Base-by-base conservation (phyloP, 2,329 filamentous ascomycete genomes). In the Passalora sequoiae region DNA sequence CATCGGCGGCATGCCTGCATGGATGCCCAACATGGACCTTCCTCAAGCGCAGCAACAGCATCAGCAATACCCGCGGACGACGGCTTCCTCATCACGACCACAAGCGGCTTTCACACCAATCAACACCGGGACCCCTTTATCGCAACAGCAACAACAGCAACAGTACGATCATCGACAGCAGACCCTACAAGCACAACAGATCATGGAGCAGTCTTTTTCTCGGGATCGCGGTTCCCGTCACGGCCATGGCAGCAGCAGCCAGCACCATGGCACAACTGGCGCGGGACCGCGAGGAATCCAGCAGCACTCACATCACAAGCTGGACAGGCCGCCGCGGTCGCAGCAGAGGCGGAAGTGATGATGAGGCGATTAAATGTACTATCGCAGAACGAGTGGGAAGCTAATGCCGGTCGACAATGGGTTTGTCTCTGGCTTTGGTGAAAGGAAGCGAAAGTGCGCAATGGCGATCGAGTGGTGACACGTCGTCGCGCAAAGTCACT, bases 141-240 rank as follows among this genome's bases (percentile, higher is more conserved):
- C 28, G 16, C 44, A 43, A 13, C 44, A 48, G n/a, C 28, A 37
- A 6, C 37, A 40, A n/a, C 46, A 43, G 22, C 51, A 48, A 16
- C 48, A 51, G 33, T 8, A 17, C 8, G 20, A 7, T 12, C 16
- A 36, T 8, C 29, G 16, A 27, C 24, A 27, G 24, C 50, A 43
- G 19, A 45, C 31, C 33, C 42, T 43, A 22, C 49, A 47, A 22
- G 6, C 35, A 25, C 44, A 49, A 30, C 47, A 47, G 16, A 27
- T 38, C 31, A 38, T 44, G 44, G 44, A 44, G 27, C 49, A 50
- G 47, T 49, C 53, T 50, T 56, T 57, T 54, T 55, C 53, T 51
- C 55, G 49, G 43, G 33, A 49, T 47, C 51, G 55, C 47, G 55
- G 51, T 48, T 46, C 50, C 43, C 49, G 53, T 42, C 46, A 47